Conservation (phyloP, 2,329 filamentous ascomycete genomes). For the Diatrype stigma region DNA sequence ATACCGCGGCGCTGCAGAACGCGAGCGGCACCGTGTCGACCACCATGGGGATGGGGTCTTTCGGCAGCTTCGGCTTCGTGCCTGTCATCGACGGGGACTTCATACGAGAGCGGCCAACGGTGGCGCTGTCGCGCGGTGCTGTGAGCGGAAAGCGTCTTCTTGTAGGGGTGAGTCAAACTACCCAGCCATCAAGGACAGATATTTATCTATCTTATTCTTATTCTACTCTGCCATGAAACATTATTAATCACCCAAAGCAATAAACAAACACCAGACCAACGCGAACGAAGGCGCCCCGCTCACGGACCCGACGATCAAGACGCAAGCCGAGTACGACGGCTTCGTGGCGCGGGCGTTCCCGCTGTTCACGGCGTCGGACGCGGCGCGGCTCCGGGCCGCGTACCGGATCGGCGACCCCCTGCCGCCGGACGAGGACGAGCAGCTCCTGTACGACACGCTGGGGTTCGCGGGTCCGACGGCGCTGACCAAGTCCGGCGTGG, state of each 20-base stretch:
- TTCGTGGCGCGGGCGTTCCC: constrained; percentile 25
- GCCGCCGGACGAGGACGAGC: constrained; percentile 4
- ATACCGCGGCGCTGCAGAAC: constrained; percentile 20
- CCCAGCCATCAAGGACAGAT: too few relatives aligned
- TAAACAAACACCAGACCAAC: constrained; percentile 25
- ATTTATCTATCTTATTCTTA: not conserved
- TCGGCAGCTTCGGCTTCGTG: constrained; percentile 24
- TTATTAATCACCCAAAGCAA: too few relatives aligned
- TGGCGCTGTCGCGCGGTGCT: constrained; percentile 9
- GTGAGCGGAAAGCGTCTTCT: constrained; percentile 20
- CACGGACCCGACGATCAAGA: constrained; percentile 23
- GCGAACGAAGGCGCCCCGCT: constrained; percentile 29
- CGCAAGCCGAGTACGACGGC: constrained; percentile 16
- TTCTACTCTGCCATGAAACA: not conserved
- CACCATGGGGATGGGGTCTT: constrained; percentile 20
- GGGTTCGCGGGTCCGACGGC: constrained; percentile 36
- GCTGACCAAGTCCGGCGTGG: constrained; percentile 40
- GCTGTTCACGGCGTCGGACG: constrained; percentile 12
- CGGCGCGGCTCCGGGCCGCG: constrained; percentile 9
- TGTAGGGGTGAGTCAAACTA: constrained; percentile 16
- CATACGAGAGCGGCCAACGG: constrained; percentile 18
- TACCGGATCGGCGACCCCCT: constrained; percentile 17
- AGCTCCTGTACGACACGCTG: constrained; percentile 30
- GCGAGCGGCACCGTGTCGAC: constrained; percentile 24
- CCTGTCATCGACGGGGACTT: constrained; percentile 25